Evolutionary conservation across 2,329 filamentous ascomycete species (phyloP), one percentile per base, ranked within the genome.

Genomic region (Pestalotiopsis sp.): DNA sequence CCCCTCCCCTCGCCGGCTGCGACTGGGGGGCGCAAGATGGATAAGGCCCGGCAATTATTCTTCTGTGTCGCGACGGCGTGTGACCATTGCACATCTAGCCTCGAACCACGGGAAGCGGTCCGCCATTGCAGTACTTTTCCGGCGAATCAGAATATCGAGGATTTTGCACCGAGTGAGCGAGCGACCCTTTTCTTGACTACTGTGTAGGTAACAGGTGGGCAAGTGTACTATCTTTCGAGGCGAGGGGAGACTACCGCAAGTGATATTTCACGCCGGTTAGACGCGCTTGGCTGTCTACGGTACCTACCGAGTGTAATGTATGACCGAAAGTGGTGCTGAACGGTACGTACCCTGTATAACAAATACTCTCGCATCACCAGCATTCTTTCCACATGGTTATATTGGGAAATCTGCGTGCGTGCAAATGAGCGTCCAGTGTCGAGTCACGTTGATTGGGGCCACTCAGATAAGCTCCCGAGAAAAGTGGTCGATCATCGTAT

Each of bases 71-170:
- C n/a, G 39, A 35, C 56, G 57, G 65, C 38, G 39, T 66, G 68
- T 68, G 67, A 52, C 24, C 61, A 62, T 35, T 64, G 60, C 38
- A 10, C 11, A 52, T 55, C 20, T 63, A 35, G 73, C 76, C 44
- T 52, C 44, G 44, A 52, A 75, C 74, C 74, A 76, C 77, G 76
- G 76, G 78, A 78, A 78, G 76, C 76, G 77, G 77, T 78, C 77
- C 77, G 77, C 77, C 69, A 75, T 75, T 78, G 75, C 74, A 76
- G 74, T 39, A 20, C 68, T 71, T 66, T 57, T 67, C 67, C 67
- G 71, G 69, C 76, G 72, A 75, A 75, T 75, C 52, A 69, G 55
- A 57, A 64, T 64, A n/a, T 52, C 62, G 40, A 13, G 24, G 9
- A 64, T 64, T 26, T 20, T 35, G 13, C 24, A 22, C 10, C 44